A percentile compares a stretch with the other conserved stretches of the same genome.
phyloP scores from a whole-genome alignment of 192 early-diverging fungal genomes.

The Lunasporangiospora selenospora region DNA sequence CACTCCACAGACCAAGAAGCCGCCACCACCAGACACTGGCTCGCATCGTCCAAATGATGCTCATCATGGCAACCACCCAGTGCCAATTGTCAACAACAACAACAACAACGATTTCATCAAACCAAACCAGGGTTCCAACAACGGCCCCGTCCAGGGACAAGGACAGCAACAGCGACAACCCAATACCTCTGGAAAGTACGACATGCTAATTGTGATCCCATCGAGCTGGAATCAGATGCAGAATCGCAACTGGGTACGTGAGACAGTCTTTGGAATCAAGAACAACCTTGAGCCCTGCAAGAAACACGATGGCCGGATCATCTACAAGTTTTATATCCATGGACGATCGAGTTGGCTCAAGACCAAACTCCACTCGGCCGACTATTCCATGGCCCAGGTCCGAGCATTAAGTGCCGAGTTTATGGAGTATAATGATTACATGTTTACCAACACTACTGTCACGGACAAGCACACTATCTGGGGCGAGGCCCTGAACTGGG shows the following conservation, averaged over 20 bases:
- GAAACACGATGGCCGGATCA: conserved; percentile 43
- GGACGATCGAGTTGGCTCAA: conserved; percentile 24
- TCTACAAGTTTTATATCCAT: conserved; percentile 55
- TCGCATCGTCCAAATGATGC: conserved; percentile 2
- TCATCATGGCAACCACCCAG: not conserved
- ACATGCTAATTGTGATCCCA: conserved; percentile 54
- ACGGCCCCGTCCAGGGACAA: not conserved
- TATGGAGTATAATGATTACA: conserved; percentile 59
- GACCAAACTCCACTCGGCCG: conserved; percentile 13
- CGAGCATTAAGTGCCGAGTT: conserved; percentile 52
- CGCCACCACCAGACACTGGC: not conserved
- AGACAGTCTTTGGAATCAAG: conserved; percentile 58
- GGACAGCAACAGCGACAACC: conserved; percentile 10
- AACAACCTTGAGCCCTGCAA: conserved; percentile 61
- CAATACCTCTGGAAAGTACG: conserved; percentile 50
- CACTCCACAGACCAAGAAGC: not conserved
- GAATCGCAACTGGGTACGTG: conserved; percentile 55
- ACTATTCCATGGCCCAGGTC: conserved; percentile 29
- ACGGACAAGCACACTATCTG: conserved; percentile 15
- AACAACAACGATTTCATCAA: not conserved
- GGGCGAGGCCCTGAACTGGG: conserved; percentile 41
- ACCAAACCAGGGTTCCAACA: not conserved
- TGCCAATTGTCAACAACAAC: conserved; percentile 4
- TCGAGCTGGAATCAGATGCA: conserved; percentile 44
- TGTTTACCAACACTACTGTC: conserved; percentile 26